These are phyloP conservation scores for Chaetomium sp. DNA, from an alignment of 2,329 filamentous ascomycete genomes.

Conservation along the genomic window DNA sequence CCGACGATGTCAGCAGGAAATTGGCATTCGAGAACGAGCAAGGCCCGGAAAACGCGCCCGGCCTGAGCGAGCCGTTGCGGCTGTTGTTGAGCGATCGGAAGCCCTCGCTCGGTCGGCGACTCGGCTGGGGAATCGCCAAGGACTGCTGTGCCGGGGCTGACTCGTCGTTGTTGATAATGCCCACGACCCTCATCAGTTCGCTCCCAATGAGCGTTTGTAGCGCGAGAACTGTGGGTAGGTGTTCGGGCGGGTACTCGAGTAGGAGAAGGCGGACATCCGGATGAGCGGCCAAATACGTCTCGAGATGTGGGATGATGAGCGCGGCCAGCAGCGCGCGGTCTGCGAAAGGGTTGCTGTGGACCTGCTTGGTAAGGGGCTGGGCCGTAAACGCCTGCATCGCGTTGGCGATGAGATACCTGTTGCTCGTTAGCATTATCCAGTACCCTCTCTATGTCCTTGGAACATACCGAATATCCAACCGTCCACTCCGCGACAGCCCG, in stretches of 20 bases:
- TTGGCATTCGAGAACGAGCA: constrained; percentile 45
- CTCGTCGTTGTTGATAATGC: constrained; percentile 44
- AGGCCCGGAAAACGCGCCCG: constrained; percentile 5
- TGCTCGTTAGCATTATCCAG: background rate
- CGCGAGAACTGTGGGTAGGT: constrained; percentile 50
- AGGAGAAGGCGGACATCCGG: constrained; percentile 49
- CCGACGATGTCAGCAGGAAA: constrained; percentile 50
- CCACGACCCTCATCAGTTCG: constrained; percentile 52
- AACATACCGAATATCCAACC: constrained; percentile 52
- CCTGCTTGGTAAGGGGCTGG: constrained; percentile 44
- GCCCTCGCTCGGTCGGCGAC: constrained; percentile 23
- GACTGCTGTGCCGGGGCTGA: constrained; percentile 19
- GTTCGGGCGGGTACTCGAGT: constrained; percentile 51
- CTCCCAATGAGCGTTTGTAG: constrained; percentile 51
- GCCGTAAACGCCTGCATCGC: constrained; percentile 53
- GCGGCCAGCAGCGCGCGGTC: constrained; percentile 50
- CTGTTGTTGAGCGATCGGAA: constrained; percentile 6
- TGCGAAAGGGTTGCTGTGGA: constrained; percentile 47
- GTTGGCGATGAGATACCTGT: constrained; percentile 53
- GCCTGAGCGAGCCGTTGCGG: background rate
- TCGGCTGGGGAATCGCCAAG: constrained; percentile 14
- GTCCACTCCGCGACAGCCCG: constrained; percentile 46
- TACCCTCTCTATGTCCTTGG: background rate
- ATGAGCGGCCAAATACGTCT: constrained; percentile 51
- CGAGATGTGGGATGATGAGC: constrained; percentile 53